phyloP scores from a whole-genome alignment of 1,139 yeast genomes.

The Lodderomyces oxycetoniae region DNA sequence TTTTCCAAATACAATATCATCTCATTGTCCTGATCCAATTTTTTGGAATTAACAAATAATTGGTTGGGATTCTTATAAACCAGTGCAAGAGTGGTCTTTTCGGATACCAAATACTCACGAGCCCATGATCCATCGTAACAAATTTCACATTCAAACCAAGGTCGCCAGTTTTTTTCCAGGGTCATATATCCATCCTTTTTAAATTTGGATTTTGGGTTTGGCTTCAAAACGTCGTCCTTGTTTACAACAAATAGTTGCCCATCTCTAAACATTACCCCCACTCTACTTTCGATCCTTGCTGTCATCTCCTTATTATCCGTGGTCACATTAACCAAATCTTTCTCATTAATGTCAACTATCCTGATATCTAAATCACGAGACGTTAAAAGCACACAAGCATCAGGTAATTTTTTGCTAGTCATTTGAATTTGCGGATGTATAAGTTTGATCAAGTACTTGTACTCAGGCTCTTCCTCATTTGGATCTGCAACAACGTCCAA shows the following conservation, averaged over 20 bases:
- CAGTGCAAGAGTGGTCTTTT: constrained; percentile 58
- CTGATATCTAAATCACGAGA: constrained; percentile 71
- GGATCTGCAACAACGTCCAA: constrained; percentile 21
- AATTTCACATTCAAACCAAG: constrained; percentile 74
- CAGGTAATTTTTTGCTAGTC: constrained; percentile 28
- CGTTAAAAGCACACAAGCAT: constrained; percentile 47
- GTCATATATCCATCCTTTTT: constrained; percentile 24
- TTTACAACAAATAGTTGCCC: constrained; percentile 67
- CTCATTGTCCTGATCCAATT: constrained; percentile 24
- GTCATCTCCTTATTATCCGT: constrained; percentile 35
- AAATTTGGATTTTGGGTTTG: constrained; percentile 19
- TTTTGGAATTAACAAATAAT: constrained; percentile 32
- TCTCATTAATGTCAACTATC: constrained; percentile 51
- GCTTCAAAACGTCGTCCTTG: constrained; percentile 27
- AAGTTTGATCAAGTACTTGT: constrained; percentile 37
- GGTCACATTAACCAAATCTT: constrained; percentile 42
- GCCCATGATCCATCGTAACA: constrained; percentile 65
- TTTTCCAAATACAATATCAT: constrained; percentile 59
- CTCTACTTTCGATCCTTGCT: constrained; percentile 62
- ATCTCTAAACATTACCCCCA: constrained; percentile 62
- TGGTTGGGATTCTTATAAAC: constrained; percentile 64
- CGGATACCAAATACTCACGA: constrained; percentile 49
- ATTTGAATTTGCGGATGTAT: constrained; percentile 45
- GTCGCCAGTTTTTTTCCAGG: constrained; percentile 59
- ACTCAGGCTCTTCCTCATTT: constrained; percentile 32